A percentile compares a stretch with the other conserved stretches of the same genome.
Evolutionary conservation across 345 rosid species (phyloP).

Genomic region (Dipteronia sinensis): DNA sequence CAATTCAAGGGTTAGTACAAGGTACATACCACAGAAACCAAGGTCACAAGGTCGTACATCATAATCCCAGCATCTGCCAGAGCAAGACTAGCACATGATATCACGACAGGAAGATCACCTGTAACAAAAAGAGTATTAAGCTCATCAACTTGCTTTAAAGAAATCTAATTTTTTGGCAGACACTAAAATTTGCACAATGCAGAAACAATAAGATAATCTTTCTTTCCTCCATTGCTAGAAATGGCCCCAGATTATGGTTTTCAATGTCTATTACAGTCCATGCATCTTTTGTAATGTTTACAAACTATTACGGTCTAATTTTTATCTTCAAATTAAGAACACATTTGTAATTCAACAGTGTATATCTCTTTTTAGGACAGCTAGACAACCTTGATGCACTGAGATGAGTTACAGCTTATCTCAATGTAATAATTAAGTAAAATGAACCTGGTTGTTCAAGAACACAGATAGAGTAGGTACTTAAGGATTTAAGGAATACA

Average conservation of each 20-base stretch:
- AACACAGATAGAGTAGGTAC: too few relatives aligned
- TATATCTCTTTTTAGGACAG: background rate
- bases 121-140: slow-evolving; percentile 18
- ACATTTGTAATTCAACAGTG: background rate
- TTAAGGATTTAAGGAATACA: too few relatives aligned
- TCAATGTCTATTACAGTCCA: background rate
- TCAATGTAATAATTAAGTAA: background rate
- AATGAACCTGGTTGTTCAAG: too few relatives aligned
- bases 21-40: slow-evolving; percentile 82
- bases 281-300: background rate
- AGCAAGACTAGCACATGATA: slow-evolving; percentile 97
- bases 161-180: background rate
- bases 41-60: slow-evolving; percentile 93
- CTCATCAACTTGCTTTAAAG: slow-evolving; percentile 9
- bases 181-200: background rate
- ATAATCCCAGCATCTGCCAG: slow-evolving; percentile 94
- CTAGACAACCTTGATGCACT: background rate
- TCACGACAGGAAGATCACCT: slow-evolving; percentile 92
- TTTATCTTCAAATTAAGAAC: background rate
- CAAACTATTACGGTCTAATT: background rate
- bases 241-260: background rate
- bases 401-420: background rate
- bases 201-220: background rate
- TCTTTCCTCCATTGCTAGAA: background rate
- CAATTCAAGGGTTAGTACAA: background rate